These are phyloP conservation scores for Saprolegnia diclina DNA, from an alignment of 352 stramenopile genomes.

Conservation along the genomic window DNA sequence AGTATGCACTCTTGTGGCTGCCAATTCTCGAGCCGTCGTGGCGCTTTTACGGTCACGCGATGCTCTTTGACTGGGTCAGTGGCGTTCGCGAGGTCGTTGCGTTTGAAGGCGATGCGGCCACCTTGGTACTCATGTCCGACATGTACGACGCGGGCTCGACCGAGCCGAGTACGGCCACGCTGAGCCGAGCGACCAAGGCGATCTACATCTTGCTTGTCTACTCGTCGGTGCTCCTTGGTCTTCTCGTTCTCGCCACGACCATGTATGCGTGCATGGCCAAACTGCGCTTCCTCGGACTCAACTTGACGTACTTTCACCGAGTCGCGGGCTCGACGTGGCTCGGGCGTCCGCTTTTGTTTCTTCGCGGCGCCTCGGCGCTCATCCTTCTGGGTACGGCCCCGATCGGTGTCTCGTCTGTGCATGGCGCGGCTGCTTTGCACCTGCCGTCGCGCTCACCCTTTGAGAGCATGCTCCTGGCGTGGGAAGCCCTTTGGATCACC, in stretches of 20 bases:
- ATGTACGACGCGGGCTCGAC: background rate
- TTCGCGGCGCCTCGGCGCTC: slow-evolving; percentile 5
- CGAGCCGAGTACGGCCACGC: background rate
- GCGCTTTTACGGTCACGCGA: slow-evolving; percentile 6
- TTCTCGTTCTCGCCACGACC: background rate
- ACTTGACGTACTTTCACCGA: slow-evolving; percentile 11
- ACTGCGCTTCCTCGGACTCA: background rate
- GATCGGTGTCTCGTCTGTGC: background rate
- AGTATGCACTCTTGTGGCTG: background rate
- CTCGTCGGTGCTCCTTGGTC: background rate
- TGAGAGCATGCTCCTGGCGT: slow-evolving; percentile 2
- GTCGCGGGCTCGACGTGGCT: slow-evolving; percentile 14
- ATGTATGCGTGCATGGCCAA: background rate
- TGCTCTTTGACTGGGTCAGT: slow-evolving; percentile 12
- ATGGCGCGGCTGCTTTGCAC: background rate
- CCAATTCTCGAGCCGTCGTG: background rate
- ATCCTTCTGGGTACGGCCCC: slow-evolving; percentile 5
- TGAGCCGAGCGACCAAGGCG: background rate
- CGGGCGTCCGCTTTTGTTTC: slow-evolving; percentile 8
- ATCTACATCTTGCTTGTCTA: slow-evolving; percentile 17
- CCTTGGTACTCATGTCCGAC: slow-evolving; percentile 4
- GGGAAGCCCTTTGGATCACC: slow-evolving; percentile 14
- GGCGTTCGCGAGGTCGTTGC: slow-evolving; percentile 8
- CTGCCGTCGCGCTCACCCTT: no score
- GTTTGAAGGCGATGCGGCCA: slow-evolving; percentile 10